Conservation (phyloP, 208 protist species). For the Vickermania spadyakhi region DNA sequence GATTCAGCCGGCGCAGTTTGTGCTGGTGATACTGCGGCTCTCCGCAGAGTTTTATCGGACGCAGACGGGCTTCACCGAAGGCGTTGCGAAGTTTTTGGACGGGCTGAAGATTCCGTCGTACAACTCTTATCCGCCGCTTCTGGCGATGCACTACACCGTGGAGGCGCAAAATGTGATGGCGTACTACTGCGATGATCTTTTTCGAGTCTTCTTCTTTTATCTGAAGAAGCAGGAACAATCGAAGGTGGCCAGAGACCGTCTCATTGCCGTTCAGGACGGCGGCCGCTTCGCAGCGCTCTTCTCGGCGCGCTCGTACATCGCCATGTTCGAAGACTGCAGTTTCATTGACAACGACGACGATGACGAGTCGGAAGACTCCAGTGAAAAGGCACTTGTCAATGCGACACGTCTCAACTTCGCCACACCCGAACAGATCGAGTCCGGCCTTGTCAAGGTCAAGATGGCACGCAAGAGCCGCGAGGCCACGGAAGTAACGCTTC, state of each 20-base stretch:
- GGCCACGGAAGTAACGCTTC: conserved; percentile 7
- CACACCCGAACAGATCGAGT: conserved; percentile 3
- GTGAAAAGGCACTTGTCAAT: conserved; percentile 3
- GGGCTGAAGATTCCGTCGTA: conserved; percentile 19
- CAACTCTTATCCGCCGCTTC: conserved; percentile 10
- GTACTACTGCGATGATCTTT: conserved; percentile 64
- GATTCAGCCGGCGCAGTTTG: conserved; percentile 53
- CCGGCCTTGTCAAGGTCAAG: not conserved
- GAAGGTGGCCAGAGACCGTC: conserved; percentile 19
- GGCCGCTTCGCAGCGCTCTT: conserved; percentile 60
- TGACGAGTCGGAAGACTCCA: not conserved
- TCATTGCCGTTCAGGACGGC: conserved; percentile 36
- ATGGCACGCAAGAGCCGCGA: not conserved
- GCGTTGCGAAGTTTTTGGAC: conserved; percentile 31
- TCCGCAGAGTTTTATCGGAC: conserved; percentile 19
- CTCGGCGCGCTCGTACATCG: conserved; percentile 26
- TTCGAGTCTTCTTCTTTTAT: conserved; percentile 79
- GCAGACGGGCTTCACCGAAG: conserved; percentile 30
- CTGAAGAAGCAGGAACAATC: conserved; percentile 50
- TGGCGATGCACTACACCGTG: conserved; percentile 18
- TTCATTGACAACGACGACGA: conserved; percentile 25
- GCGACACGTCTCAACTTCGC: not conserved
- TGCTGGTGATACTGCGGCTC: conserved; percentile 65
- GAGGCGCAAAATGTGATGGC: conserved; percentile 47
- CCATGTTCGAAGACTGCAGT: conserved; percentile 61